phyloP scores from a whole-genome alignment of 2,329 filamentous ascomycete genomes.

The Leptographium wingfieldii region DNA sequence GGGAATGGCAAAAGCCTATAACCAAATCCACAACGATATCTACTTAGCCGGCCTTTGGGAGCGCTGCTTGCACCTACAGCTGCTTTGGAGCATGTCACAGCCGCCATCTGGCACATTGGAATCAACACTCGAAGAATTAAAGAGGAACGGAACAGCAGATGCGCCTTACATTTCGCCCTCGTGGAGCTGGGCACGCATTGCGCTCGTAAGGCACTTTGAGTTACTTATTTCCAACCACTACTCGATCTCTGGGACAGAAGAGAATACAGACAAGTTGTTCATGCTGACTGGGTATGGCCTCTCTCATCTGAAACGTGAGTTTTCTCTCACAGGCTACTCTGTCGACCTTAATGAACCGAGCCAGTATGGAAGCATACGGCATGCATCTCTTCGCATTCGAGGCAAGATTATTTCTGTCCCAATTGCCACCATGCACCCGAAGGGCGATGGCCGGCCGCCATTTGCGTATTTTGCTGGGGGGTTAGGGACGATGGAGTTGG shows the following conservation, averaged over 20 bases:
- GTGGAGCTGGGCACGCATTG: not conserved
- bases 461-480: not conserved
- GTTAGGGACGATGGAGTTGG: not conserved
- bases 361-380: not conserved
- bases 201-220: not conserved
- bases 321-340: not conserved
- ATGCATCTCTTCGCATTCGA: not conserved
- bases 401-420: not conserved
- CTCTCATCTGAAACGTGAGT: not conserved
- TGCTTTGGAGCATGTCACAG: not conserved
- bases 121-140: not conserved
- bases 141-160: not conserved
- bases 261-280: not conserved
- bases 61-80: not conserved
- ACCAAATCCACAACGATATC: not conserved
- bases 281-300: not conserved
- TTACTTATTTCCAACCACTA: not conserved
- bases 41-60: conserved; percentile 3
- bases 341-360: not conserved
- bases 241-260: not conserved
- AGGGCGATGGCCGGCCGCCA: too few species aligned
- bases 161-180: not conserved
- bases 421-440: not conserved
- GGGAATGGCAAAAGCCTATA: not conserved
- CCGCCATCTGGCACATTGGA: not conserved